Base-by-base conservation (phyloP, 225 moss, liverwort and hornwort genomes). In the Sphagnum contortum region DNA sequence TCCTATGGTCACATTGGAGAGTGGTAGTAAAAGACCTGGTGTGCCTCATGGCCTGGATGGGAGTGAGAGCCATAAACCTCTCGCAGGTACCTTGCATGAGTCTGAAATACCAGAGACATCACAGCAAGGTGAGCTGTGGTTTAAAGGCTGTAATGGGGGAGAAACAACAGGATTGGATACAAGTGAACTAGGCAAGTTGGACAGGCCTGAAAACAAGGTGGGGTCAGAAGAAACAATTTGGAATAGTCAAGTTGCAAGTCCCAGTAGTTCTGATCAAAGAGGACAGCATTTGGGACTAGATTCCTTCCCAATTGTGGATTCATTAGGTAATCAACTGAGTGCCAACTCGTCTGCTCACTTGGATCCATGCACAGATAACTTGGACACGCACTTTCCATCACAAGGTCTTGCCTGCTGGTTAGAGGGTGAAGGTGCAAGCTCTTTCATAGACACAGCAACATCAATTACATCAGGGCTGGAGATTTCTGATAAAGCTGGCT, bases 351-450 rank as follows among this genome's bases (percentile, higher is more conserved):
- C 52, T 52, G 48, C 56, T 67, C 48, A 50, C 49, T 8, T 65
- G 50, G 62, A 61, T 64, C 51, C 72, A 64, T 52, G 12, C 61
- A 73, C 69, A 80, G 84, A 71, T 64, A 80, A 59, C 66, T 68
- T 84, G 54, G 77, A 80, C 59, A 72, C 70, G 62, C 73, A 84
- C 29, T 80, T 84, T 55, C 69, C 75, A 64, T 84, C 84, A 8
- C 77, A 77, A 56, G 80, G 77, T 69, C 84, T 84, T 59, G 80
- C 84, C 61, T 75, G 29, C 29, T 29, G 0, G 1, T 29, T 29
- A 29, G 29, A 29, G 29, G 29, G 29, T 29, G 29, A 29, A 29
- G 29, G 29, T 29, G 29, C 29, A 29, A 29, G 29, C 29, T 29
- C 29, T 29, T 29, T 29, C 29, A 29, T 29, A 29, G 29, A 29